These are phyloP conservation scores for Suillus discolor DNA, from an alignment of 768 basidiomycete species.

Conservation along the genomic window DNA sequence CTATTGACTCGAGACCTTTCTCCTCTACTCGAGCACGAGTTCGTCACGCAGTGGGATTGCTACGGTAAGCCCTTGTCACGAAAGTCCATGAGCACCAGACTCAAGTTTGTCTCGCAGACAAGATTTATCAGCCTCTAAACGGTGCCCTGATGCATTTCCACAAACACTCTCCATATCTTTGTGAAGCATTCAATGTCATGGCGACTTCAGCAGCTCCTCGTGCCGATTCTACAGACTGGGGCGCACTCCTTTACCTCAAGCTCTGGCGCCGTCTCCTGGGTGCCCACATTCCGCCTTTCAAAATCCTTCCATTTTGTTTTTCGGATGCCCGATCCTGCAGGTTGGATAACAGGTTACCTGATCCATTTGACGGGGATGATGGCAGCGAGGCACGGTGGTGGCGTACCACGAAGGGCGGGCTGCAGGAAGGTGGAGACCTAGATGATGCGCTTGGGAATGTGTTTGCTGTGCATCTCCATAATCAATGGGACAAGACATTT, in stretches of 20 bases:
- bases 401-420: constrained; percentile 31
- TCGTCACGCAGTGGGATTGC: constrained; percentile 99
- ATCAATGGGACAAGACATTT: constrained; percentile 90
- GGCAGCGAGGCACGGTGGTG: constrained; percentile 9
- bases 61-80: constrained; percentile 61
- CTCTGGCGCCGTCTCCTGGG: constrained; percentile 85
- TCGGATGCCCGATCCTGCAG: constrained; percentile 89
- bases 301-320: constrained; percentile 94
- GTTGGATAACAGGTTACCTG: constrained; percentile 91
- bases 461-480: constrained; percentile 91
- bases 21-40: constrained; percentile 91
- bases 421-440: constrained; percentile 63
- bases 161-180: constrained; percentile 91
- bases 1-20: constrained; percentile 85
- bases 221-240: constrained; percentile 90
- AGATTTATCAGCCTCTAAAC: constrained; percentile 78
- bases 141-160: constrained; percentile 95
- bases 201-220: constrained; percentile 70
- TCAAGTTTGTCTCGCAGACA: constrained; percentile 46
- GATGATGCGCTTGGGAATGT: constrained; percentile 66
- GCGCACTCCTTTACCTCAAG: constrained; percentile 86
- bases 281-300: constrained; percentile 77
- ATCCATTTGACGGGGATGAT: constrained; percentile 61
- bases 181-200: constrained; percentile 96
- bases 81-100: not conserved